A percentile compares a stretch with the other conserved stretches of the same genome.
Conservation (phyloP, 768 basidiomycete genomes). For the Hypholoma fasciculare region DNA sequence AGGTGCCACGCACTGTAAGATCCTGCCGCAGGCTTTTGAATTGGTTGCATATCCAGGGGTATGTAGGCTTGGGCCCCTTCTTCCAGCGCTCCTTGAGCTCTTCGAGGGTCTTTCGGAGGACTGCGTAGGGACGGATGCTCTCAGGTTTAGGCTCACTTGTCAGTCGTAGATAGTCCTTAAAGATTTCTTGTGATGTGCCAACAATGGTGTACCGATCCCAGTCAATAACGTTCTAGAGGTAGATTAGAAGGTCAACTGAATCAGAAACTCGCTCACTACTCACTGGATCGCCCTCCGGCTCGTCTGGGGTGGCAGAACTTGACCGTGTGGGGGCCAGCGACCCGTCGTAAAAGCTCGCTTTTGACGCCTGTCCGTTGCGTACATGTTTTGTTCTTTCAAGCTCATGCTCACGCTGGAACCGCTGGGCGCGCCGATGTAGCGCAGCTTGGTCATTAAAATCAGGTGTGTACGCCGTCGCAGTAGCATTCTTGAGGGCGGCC, state of each 20-base stretch:
- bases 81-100: conserved; percentile 90
- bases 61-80: conserved; percentile 54
- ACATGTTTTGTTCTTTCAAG: conserved; percentile 70
- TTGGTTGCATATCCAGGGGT: conserved; percentile 95
- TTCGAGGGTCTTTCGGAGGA: conserved; percentile 82
- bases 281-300: conserved; percentile 75
- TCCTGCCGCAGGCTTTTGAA: conserved; percentile 98
- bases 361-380: conserved; percentile 36
- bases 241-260: background rate
- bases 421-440: conserved; percentile 75
- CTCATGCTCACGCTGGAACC: conserved; percentile 91
- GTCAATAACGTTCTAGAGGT: conserved; percentile 82
- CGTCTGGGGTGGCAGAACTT: conserved; percentile 52
- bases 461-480: conserved; percentile 32
- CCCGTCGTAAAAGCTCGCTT: conserved; percentile 42
- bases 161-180: conserved; percentile 94
- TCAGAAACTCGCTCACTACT: conserved; percentile 23
- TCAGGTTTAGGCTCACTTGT: conserved; percentile 95
- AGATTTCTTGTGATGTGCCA: conserved; percentile 84
- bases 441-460: conserved; percentile 70
- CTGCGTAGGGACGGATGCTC: conserved; percentile 84
- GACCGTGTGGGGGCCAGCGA: conserved; percentile 44
- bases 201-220: conserved; percentile 98
- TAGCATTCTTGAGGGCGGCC: conserved; percentile 44
- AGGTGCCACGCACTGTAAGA: conserved; percentile 73